Percentiles rank a stretch among this genome's conserved stretches.
These are phyloP conservation scores for Phytophthora pluvialis DNA, from an alignment of 352 stramenopile species.

Conservation along the genomic window DNA sequence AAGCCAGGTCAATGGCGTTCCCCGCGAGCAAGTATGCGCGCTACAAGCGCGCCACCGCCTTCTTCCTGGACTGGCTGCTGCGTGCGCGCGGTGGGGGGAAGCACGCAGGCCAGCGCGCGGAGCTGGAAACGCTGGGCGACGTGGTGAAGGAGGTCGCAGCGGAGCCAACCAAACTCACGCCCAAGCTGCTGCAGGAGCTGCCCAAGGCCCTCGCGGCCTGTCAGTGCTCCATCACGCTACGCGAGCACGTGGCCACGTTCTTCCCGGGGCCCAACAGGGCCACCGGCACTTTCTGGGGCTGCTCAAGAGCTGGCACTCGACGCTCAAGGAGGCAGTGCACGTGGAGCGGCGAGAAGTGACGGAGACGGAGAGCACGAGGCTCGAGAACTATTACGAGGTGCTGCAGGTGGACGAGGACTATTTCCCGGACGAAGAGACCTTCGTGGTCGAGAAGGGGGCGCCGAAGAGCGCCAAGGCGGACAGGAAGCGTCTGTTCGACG, in stretches of 20 bases:
- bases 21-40: constrained; percentile 14
- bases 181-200: constrained; percentile 22
- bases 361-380: constrained; percentile 9
- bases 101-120: background rate
- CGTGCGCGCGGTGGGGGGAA: constrained; percentile 9
- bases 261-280: constrained; percentile 10
- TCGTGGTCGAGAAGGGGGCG: background rate
- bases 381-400: constrained; percentile 39
- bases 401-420: constrained; percentile 33
- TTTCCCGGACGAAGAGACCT: constrained; percentile 13
- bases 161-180: constrained; percentile 16
- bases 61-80: constrained; percentile 26
- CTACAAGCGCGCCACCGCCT: constrained; percentile 23
- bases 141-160: constrained; percentile 19
- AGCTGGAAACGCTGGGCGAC: constrained; percentile 3
- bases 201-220: constrained; percentile 30
- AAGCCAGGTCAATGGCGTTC: background rate
- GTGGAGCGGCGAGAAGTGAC: background rate
- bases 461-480: constrained; percentile 3
- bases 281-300: constrained; percentile 25
- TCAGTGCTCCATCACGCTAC: constrained; percentile 28
- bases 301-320: constrained; percentile 16
- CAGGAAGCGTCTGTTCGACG: constrained; percentile 15
- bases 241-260: constrained; percentile 25
- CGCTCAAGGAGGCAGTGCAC: background rate